These are phyloP conservation scores for Solanum tacnaense DNA, from an alignment of 257 asterid genomes.

Conservation along the genomic window DNA sequence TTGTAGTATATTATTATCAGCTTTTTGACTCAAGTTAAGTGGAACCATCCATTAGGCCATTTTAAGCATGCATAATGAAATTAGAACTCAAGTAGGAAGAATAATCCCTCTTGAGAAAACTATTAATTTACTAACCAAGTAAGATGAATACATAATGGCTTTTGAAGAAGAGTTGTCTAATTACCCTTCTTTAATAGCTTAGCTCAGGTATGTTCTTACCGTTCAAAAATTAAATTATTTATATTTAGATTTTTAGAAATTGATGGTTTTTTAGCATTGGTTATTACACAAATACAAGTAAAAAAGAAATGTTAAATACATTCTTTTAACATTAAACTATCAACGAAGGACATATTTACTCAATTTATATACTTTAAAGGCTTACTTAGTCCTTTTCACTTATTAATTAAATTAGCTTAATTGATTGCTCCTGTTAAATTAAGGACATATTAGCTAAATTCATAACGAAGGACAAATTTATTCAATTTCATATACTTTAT, in stretches of 20 bases:
- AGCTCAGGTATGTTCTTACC: background rate
- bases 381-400: background rate
- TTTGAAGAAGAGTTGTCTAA: background rate
- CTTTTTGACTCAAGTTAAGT: background rate
- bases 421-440: background rate
- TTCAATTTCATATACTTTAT: background rate
- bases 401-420: background rate
- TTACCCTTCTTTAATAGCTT: background rate
- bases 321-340: background rate
- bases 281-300: background rate
- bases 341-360: background rate
- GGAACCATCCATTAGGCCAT: background rate
- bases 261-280: background rate
- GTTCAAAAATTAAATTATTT: background rate
- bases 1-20: background rate
- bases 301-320: background rate
- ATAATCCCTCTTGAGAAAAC: background rate
- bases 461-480: background rate
- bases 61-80: background rate
- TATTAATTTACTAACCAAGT: background rate
- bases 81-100: background rate
- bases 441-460: background rate
- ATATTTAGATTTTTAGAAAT: background rate
- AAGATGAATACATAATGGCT: background rate
- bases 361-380: background rate